Conservation (phyloP, 2,329 filamentous ascomycete species). For the Chaetothyriales sp. region DNA sequence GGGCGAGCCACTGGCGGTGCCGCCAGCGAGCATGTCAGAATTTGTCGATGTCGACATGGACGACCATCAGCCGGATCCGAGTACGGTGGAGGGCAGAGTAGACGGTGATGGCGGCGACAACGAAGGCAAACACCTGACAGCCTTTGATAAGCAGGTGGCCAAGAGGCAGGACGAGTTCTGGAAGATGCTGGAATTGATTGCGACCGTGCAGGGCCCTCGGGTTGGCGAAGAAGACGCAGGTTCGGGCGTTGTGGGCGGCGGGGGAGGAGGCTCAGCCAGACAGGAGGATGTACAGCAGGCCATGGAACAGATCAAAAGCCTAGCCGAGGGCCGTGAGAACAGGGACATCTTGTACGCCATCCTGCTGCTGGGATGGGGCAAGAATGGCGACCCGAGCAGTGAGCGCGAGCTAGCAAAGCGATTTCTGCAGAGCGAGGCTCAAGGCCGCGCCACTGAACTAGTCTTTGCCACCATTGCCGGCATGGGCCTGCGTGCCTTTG, state of each 20-base stretch:
- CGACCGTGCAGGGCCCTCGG: slow-evolving; percentile 40
- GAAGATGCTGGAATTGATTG: slow-evolving; percentile 59
- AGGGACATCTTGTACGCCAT: slow-evolving; percentile 84
- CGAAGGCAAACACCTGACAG: slow-evolving; percentile 9
- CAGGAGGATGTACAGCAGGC: neutral
- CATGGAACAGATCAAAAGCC: slow-evolving; percentile 10
- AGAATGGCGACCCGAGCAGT: slow-evolving; percentile 10
- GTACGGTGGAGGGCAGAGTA: slow-evolving; percentile 2
- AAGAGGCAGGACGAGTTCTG: slow-evolving; percentile 64
- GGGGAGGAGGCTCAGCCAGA: neutral
- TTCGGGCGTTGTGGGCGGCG: no score
- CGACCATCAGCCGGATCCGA: neutral
- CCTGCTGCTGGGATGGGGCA: slow-evolving; percentile 12
- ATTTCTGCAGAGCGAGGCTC: slow-evolving; percentile 11
- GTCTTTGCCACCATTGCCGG: slow-evolving; percentile 14
- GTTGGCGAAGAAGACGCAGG: no score
- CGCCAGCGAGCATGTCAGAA: slow-evolving; percentile 10
- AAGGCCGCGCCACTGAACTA: slow-evolving; percentile 13
- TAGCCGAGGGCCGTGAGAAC: slow-evolving; percentile 70
- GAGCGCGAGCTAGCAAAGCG: slow-evolving; percentile 13
- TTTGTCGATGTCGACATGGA: slow-evolving; percentile 11
- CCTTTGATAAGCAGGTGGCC: slow-evolving; percentile 37
- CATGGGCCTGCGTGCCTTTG: slow-evolving; percentile 15
- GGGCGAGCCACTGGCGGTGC: slow-evolving; percentile 9
- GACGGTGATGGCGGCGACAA: slow-evolving; percentile 10